Evolutionary conservation across 1,139 yeast species (phyloP).

Genomic region (Debaryomyces psychrophilus): DNA sequence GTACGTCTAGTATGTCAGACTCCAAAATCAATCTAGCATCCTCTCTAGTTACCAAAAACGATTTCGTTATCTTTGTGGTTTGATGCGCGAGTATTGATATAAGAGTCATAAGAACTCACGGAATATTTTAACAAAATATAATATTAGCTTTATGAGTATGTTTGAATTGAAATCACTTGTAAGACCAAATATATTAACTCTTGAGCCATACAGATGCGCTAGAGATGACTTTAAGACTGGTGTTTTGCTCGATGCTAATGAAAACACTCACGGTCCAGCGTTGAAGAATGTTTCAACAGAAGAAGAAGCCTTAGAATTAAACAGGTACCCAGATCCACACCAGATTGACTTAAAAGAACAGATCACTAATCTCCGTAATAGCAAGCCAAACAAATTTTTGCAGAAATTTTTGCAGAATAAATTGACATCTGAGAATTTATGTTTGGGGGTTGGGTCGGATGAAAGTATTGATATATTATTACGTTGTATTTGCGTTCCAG

Average conservation of each 20-base stretch:
- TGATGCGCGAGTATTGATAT: background rate
- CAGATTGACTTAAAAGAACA: slow-evolving; percentile 77
- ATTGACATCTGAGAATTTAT: slow-evolving; percentile 68
- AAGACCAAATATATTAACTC: slow-evolving; percentile 77
- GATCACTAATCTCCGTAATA: slow-evolving; percentile 71
- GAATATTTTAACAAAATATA: background rate
- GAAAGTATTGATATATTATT: slow-evolving; percentile 90
- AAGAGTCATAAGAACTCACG: slow-evolving; percentile 3
- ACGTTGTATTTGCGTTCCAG: slow-evolving; percentile 84
- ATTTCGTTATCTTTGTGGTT: background rate
- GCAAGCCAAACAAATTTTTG: slow-evolving; percentile 34
- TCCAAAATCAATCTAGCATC: no score
- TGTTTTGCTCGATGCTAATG: slow-evolving; percentile 89
- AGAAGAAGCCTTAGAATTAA: slow-evolving; percentile 53
- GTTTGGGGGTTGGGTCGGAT: slow-evolving; percentile 96
- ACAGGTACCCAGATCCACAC: slow-evolving; percentile 97
- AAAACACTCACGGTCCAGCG: slow-evolving; percentile 92
- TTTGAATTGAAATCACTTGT: slow-evolving; percentile 64
- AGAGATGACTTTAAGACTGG: slow-evolving; percentile 91
- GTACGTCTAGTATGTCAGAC: no score
- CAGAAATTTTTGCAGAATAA: slow-evolving; percentile 23
- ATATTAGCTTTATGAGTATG: slow-evolving; percentile 25
- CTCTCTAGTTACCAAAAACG: no score
- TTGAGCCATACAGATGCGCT: slow-evolving; percentile 95
- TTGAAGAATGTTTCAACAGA: slow-evolving; percentile 32